Percentiles rank a stretch among this genome's conserved stretches.
Evolutionary conservation across 495 filamentous ascomycete species (phyloP).

Genomic region (Darksidea phi): DNA sequence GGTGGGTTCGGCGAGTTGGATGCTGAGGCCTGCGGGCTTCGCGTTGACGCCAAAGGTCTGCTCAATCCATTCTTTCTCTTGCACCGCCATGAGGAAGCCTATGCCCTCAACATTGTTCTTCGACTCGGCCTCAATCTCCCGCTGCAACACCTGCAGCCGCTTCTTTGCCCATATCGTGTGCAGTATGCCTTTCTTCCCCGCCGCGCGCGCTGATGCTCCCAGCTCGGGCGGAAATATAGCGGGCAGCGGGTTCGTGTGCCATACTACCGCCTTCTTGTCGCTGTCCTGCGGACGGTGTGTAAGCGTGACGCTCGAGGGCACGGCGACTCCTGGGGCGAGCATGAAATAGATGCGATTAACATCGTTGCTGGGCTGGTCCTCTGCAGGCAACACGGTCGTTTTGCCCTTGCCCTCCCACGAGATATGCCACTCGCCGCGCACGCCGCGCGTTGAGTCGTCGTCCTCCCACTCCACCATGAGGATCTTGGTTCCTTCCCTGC

Average conservation of each 20-base stretch:
- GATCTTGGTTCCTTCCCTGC: conserved; percentile 79
- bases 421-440: conserved; percentile 63
- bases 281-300: conserved; percentile 46
- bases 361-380: conserved; percentile 56
- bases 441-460: conserved; percentile 46
- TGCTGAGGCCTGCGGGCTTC: conserved; percentile 35
- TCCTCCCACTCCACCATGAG: conserved; percentile 83
- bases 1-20: conserved; percentile 36
- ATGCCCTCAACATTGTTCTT: conserved; percentile 70
- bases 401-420: conserved; percentile 78
- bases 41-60: conserved; percentile 66
- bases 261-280: conserved; percentile 39
- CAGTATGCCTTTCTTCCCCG: conserved; percentile 73
- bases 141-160: conserved; percentile 58
- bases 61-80: conserved; percentile 80
- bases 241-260: conserved; percentile 68
- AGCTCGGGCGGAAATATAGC: conserved; percentile 77
- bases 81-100: conserved; percentile 73
- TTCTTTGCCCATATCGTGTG: conserved; percentile 83
- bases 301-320: conserved; percentile 69
- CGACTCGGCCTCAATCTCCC: conserved; percentile 46
- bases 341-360: conserved; percentile 71
- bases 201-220: conserved; percentile 60
- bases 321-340: conserved; percentile 61
- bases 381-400: conserved; percentile 60